These are phyloP conservation scores for Leishmania lainsoni DNA, from an alignment of 208 protist genomes.

Conservation along the genomic window DNA sequence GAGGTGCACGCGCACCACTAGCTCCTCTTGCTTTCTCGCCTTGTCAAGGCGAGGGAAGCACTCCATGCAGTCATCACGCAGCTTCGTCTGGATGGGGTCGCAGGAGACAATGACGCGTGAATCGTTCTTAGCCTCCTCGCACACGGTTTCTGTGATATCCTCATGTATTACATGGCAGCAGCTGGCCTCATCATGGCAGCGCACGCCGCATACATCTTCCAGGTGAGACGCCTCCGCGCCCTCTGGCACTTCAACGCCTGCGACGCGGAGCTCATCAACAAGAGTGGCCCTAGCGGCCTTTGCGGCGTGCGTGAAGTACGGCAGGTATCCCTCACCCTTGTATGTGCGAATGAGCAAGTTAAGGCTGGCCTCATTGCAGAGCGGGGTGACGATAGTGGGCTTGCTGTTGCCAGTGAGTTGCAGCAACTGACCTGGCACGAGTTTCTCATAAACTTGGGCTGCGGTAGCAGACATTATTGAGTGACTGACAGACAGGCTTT, in stretches of 20 bases:
- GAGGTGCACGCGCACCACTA: constrained; percentile 21
- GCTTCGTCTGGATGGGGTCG: constrained; percentile 18
- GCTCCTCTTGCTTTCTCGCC: background rate
- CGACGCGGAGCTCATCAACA: constrained; percentile 7
- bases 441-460: background rate
- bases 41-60: constrained; percentile 15
- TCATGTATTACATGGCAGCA: constrained; percentile 5
- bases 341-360: background rate
- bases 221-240: constrained; percentile 11
- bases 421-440: background rate
- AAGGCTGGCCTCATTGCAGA: constrained; percentile 13
- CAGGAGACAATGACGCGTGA: constrained; percentile 22
- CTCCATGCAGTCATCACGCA: constrained; percentile 28
- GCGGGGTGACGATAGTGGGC: constrained; percentile 1
- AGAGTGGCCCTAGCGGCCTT: background rate
- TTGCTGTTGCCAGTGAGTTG: background rate
- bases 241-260: background rate
- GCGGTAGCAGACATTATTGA: background rate
- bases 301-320: constrained; percentile 6
- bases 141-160: background rate
- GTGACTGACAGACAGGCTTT: background rate
- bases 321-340: background rate
- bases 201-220: constrained; percentile 2
- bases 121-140: background rate
- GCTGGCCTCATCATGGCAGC: constrained; percentile 11